These are phyloP conservation scores for Talaromyces adpressus DNA, from an alignment of 495 filamentous ascomycete genomes.

Conservation along the genomic window DNA sequence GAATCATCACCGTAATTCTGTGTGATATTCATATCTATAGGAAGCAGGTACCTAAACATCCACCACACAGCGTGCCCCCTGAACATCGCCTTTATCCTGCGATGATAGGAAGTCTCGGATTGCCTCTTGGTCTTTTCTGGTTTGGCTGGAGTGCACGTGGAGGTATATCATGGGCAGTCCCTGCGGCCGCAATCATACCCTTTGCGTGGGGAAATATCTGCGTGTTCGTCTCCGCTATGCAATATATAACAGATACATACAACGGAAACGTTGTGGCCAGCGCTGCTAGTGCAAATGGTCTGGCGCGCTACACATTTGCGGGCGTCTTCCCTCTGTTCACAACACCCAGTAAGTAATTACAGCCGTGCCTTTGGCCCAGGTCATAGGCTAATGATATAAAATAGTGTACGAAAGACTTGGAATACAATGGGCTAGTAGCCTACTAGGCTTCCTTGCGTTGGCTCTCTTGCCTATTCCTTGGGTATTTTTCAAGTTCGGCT, in stretches of 20 bases:
- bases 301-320: not conserved
- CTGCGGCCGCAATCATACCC: slow-evolving; percentile 47
- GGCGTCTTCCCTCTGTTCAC: not conserved
- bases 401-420: slow-evolving; percentile 51
- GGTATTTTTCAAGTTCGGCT: slow-evolving; percentile 13
- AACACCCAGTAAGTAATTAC: not conserved
- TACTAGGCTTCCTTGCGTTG: slow-evolving; percentile 51
- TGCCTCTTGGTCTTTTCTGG: slow-evolving; percentile 46
- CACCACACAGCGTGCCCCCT: slow-evolving; percentile 29
- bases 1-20: slow-evolving; percentile 33
- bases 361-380: not conserved
- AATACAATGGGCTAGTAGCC: slow-evolving; percentile 49
- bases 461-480: slow-evolving; percentile 49
- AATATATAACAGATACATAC: slow-evolving; percentile 56
- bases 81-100: slow-evolving; percentile 53
- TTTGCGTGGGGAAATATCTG: slow-evolving; percentile 63
- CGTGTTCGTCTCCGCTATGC: slow-evolving; percentile 41
- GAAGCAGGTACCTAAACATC: slow-evolving; percentile 19
- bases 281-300: slow-evolving; percentile 7
- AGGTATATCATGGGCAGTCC: slow-evolving; percentile 29
- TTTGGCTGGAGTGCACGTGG: slow-evolving; percentile 38
- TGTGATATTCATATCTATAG: slow-evolving; percentile 37
- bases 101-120: slow-evolving; percentile 49
- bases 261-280: slow-evolving; percentile 22
- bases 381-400: not conserved